Conservation (phyloP, 208 protist species). For the Acanthamoeba divionensis region DNA sequence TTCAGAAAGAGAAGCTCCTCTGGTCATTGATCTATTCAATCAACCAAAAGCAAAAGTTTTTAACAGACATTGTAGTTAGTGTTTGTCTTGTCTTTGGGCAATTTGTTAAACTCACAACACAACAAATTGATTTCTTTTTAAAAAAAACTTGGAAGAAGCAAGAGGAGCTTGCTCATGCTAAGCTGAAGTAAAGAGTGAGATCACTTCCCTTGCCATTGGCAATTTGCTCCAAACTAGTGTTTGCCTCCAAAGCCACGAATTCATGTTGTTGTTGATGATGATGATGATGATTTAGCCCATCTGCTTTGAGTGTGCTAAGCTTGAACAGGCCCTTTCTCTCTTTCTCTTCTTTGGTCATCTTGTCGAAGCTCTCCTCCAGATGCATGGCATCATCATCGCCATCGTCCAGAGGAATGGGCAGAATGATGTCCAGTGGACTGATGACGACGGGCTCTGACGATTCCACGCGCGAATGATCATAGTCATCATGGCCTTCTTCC, state of each 20-base stretch:
- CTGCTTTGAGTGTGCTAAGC: neutral
- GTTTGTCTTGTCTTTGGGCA: too few species aligned
- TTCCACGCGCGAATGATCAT: neutral
- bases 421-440: neutral
- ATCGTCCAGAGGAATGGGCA: neutral
- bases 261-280: neutral
- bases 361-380: neutral
- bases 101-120: too few species aligned
- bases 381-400: too few species aligned
- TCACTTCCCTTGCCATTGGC: neutral
- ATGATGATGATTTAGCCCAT: neutral
- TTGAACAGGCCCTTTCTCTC: neutral
- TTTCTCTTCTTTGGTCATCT: neutral
- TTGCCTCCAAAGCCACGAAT: neutral
- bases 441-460: neutral
- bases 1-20: too few species aligned
- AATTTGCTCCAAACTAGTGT: neutral
- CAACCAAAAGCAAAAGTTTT: too few species aligned
- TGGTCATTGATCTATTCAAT: too few species aligned
- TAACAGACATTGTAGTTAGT: too few species aligned
- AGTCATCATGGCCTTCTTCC: neutral
- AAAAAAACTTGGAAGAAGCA: too few species aligned
- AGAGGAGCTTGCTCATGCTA: too few species aligned
- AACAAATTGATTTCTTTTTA: too few species aligned
- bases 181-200: conserved; percentile 12